These are phyloP conservation scores for Colletotrichum sp. DNA, from an alignment of 2,329 filamentous ascomycete genomes.

Conservation along the genomic window DNA sequence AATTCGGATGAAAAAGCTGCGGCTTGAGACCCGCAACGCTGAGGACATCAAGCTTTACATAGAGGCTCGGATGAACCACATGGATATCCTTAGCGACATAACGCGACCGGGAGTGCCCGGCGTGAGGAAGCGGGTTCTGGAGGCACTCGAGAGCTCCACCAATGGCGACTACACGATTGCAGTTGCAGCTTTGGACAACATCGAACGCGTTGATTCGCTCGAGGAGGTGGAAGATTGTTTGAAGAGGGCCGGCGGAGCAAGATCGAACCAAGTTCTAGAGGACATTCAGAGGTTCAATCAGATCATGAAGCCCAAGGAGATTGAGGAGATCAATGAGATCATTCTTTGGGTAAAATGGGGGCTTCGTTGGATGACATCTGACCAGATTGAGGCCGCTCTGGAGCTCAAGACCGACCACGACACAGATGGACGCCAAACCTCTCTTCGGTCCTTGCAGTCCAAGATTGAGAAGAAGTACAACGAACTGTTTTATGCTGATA, in stretches of 20 bases:
- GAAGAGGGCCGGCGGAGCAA: constrained; percentile 31
- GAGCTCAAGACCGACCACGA: not conserved
- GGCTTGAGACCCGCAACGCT: not conserved
- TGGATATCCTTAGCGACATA: not conserved
- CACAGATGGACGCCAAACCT: not conserved
- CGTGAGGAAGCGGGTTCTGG: not conserved
- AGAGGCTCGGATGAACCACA: not conserved
- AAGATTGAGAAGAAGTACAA: not conserved
- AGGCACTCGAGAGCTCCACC: not conserved
- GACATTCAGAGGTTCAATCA: constrained; percentile 36
- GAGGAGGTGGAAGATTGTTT: constrained; percentile 37
- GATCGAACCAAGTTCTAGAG: constrained; percentile 34
- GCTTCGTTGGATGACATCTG: constrained; percentile 27
- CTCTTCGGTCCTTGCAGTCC: not conserved
- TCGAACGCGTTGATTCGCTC: constrained; percentile 36
- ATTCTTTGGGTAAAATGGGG: constrained; percentile 37
- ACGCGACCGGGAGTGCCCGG: not conserved
- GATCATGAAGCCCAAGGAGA: constrained; percentile 35
- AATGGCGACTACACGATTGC: constrained; percentile 26
- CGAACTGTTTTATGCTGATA: not conserved
- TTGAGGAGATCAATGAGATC: constrained; percentile 41
- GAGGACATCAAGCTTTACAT: not conserved
- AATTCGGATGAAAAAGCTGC: not conserved
- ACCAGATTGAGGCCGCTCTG: constrained; percentile 28
- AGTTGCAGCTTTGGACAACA: constrained; percentile 26